These are phyloP conservation scores for Penicillium canariense DNA, from an alignment of 495 filamentous ascomycete species.

Conservation along the genomic window DNA sequence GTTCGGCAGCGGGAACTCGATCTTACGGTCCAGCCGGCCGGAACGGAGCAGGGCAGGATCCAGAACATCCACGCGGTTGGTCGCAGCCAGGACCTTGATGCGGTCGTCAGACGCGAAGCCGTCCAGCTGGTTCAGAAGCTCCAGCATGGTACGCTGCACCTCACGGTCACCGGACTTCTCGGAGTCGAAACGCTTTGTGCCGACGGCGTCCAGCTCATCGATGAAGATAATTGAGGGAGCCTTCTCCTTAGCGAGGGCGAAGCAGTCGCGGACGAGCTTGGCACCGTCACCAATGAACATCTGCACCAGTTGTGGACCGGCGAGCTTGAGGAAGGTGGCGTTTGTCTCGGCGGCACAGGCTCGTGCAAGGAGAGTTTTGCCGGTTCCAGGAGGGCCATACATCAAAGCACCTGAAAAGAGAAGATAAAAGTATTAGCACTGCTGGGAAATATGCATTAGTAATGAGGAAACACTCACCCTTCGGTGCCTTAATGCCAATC, in stretches of 20 bases:
- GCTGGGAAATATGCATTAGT: not conserved
- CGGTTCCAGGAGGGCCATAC: conserved; percentile 96
- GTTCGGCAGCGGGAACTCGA: conserved; percentile 99
- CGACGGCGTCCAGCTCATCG: conserved; percentile 94
- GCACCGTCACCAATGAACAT: conserved; percentile 99
- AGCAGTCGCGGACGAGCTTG: conserved; percentile 96
- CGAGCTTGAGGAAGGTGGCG: conserved; percentile 98
- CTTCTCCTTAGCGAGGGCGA: conserved; percentile 96
- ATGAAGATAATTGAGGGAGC: conserved; percentile 99
- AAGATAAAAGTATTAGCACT: conserved; percentile 16
- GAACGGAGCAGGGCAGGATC: conserved; percentile 93
- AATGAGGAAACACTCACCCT: conserved; percentile 59
- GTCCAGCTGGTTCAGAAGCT: conserved; percentile 97
- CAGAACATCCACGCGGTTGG: conserved; percentile 96
- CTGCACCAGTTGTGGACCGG: conserved; percentile 97
- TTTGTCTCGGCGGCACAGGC: conserved; percentile 98
- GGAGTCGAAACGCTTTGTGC: conserved; percentile 98
- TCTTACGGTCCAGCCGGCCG: conserved; percentile 95
- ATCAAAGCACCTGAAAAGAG: conserved; percentile 78
- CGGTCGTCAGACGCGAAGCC: conserved; percentile 98
- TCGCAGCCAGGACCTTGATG: conserved; percentile 97
- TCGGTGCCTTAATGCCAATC: conserved; percentile 99
- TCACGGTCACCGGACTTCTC: conserved; percentile 98
- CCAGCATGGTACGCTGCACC: conserved; percentile 98
- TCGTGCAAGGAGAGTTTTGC: conserved; percentile 94